Percentiles rank a stretch among this genome's conserved stretches.
These are phyloP conservation scores for Jackrogersella minutella DNA, from an alignment of 495 filamentous ascomycete species.

Conservation along the genomic window DNA sequence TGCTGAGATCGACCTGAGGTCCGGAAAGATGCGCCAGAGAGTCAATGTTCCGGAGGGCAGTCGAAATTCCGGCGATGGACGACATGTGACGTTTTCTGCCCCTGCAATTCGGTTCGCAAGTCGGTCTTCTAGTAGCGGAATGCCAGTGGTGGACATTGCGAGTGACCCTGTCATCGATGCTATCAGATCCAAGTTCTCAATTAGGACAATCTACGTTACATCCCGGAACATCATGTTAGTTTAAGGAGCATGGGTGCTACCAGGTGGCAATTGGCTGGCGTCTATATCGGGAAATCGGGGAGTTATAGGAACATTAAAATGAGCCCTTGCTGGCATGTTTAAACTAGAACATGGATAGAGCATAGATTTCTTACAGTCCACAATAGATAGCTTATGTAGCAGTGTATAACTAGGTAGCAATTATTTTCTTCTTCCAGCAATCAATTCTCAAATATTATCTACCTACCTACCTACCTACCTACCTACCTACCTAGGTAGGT, in stretches of 20 bases:
- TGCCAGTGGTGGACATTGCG: constrained; percentile 33
- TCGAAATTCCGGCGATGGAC: constrained; percentile 29
- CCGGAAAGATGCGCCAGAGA: constrained; percentile 40
- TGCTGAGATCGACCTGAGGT: constrained; percentile 37
- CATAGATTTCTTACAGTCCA: neutral
- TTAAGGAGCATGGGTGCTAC: neutral
- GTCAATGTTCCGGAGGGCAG: constrained; percentile 39
- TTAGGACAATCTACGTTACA: constrained; percentile 36
- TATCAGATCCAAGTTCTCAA: constrained; percentile 30
- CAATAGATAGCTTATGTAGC: constrained; percentile 6
- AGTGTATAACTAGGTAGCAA: neutral
- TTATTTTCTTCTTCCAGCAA: neutral
- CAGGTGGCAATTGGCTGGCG: no score
- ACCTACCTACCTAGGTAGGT: neutral
- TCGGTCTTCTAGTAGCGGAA: constrained; percentile 35
- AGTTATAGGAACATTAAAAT: constrained; percentile 1
- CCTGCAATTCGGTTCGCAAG: constrained; percentile 40
- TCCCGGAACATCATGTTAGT: constrained; percentile 39
- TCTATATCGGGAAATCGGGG: neutral
- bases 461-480: neutral
- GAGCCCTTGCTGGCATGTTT: constrained; percentile 10
- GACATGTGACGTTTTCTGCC: constrained; percentile 38
- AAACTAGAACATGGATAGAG: neutral
- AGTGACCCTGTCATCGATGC: constrained; percentile 31
- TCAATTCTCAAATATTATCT: neutral